Conservation (phyloP, 257 asterid species). For the Ehretia macrophylla region DNA sequence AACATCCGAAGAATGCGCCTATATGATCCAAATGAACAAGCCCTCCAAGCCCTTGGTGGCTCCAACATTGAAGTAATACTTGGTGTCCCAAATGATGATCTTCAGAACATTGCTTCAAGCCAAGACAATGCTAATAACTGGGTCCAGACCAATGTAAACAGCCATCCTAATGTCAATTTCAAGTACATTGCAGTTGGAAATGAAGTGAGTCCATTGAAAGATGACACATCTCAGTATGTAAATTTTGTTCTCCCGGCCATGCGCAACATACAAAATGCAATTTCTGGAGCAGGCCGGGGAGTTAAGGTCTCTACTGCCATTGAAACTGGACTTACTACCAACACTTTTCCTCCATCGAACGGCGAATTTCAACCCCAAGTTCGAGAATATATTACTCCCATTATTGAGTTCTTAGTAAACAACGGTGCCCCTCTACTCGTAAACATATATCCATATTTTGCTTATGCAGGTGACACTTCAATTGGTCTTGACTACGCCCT, state of each 20-base stretch:
- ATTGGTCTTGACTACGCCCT: conserved; percentile 25
- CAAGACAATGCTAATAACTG: conserved; percentile 26
- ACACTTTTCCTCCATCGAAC: conserved; percentile 28
- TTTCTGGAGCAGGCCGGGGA: conserved; percentile 2
- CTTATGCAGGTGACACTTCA: background rate
- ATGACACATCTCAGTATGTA: background rate
- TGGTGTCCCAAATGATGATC: conserved; percentile 41
- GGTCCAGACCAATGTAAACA: conserved; percentile 26
- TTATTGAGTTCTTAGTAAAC: conserved; percentile 15
- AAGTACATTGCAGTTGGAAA: conserved; percentile 37
- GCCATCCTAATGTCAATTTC: conserved; percentile 28
- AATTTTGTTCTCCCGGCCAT: conserved; percentile 25
- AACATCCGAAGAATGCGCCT: conserved; percentile 22
- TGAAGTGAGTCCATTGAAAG: conserved; percentile 29
- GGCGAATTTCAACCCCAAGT: conserved; percentile 12
- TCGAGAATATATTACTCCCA: conserved; percentile 4
- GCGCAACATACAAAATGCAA: conserved; percentile 18
- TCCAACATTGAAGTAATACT: conserved; percentile 23
- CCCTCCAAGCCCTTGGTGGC: conserved; percentile 14
- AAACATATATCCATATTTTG: conserved; percentile 34
- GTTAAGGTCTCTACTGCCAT: conserved; percentile 36
- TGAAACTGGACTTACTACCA: conserved; percentile 15
- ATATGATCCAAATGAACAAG: conserved; percentile 14
- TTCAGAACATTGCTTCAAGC: conserved; percentile 21
- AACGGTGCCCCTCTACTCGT: conserved; percentile 23